Conservation (phyloP, 2,329 filamentous ascomycete genomes). For the Scopulariopsis brevicaulis region DNA sequence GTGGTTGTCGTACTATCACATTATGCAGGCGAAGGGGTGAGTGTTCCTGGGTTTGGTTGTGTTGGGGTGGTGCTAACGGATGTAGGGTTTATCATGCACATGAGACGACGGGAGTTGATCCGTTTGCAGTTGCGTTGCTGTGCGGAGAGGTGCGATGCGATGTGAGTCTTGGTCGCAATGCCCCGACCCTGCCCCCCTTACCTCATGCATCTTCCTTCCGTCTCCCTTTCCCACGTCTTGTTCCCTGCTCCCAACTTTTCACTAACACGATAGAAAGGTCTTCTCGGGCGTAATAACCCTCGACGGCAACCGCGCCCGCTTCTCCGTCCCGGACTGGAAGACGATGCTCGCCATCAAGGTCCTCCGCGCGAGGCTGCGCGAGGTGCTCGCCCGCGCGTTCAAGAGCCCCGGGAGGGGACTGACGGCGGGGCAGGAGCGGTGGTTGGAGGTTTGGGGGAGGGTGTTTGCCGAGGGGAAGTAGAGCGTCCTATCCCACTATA, state of each 20-base stretch:
- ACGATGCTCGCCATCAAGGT: constrained; percentile 81
- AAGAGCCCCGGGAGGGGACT: constrained; percentile 51
- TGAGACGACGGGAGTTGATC: constrained; percentile 70
- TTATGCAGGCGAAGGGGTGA: constrained; percentile 83
- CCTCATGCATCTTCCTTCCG: background rate
- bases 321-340: constrained; percentile 81
- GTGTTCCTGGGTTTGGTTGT: constrained; percentile 12
- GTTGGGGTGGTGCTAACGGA: background rate
- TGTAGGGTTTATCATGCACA: constrained; percentile 75
- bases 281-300: constrained; percentile 79
- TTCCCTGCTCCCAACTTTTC: background rate
- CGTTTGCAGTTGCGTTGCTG: constrained; percentile 72
- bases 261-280: constrained; percentile 37
- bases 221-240: background rate
- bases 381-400: constrained; percentile 63
- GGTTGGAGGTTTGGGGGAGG: constrained; percentile 64
- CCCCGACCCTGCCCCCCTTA: too few relatives aligned
- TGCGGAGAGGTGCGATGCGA: constrained; percentile 85
- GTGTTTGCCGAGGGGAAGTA: constrained; percentile 33
- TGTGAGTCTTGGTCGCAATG: constrained; percentile 29
- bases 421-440: constrained; percentile 57
- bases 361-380: constrained; percentile 60
- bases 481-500: background rate
- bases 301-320: constrained; percentile 77
- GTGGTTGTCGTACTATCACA: constrained; percentile 92